Conservation (phyloP, 169 alveolate genomes). For the Plasmodium ovale region DNA sequence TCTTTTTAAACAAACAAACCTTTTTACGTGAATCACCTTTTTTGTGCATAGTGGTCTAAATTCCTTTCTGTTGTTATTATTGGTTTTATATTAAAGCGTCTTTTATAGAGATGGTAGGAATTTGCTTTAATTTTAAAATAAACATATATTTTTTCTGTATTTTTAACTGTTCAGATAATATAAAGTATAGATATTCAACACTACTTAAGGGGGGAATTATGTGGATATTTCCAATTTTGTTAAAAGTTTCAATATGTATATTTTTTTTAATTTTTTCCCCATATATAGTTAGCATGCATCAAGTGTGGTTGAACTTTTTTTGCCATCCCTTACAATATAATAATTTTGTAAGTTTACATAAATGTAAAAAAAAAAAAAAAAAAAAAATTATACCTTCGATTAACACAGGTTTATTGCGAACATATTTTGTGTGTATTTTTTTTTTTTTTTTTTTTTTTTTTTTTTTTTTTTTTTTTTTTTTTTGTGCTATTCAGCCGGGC, state of each 20-base stretch:
- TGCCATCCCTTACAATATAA: neutral
- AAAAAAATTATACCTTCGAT: too few species aligned
- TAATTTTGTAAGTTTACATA: neutral
- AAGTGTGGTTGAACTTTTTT: neutral
- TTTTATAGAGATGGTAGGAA: neutral
- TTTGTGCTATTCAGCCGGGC: too few species aligned
- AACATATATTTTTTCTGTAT: neutral
- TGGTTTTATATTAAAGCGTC: neutral
- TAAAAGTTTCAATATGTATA: neutral
- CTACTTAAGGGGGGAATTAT: neutral
- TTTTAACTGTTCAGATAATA: neutral
- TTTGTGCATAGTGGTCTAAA: conserved; percentile 9
- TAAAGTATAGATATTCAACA: neutral
- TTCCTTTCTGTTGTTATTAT: neutral
- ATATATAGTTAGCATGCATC: too few species aligned
- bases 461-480: too few species aligned
- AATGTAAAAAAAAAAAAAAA: neutral
- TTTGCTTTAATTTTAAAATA: neutral
- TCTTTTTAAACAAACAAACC: neutral
- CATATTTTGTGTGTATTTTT: too few species aligned
- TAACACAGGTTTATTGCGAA: too few species aligned
- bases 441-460: too few species aligned
- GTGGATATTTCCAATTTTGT: neutral
- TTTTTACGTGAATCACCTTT: conserved; percentile 16
- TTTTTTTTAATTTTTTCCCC: too few species aligned